These are phyloP conservation scores for Sclerotinia borealis DNA, from an alignment of 2,329 filamentous ascomycete species.

Conservation along the genomic window DNA sequence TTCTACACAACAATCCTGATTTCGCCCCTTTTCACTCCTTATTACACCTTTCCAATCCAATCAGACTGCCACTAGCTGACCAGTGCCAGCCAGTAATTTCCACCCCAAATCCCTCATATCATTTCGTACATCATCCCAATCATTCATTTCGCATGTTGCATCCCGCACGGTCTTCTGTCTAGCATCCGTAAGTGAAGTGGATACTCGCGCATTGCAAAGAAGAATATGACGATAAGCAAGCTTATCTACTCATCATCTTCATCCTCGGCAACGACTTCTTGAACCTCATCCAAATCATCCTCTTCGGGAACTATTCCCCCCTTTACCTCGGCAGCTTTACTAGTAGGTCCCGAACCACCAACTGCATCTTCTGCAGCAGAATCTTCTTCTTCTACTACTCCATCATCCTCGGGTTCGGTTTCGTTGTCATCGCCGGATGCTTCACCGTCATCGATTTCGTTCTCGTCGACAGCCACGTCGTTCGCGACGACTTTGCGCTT, in stretches of 20 bases:
- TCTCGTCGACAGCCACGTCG: not conserved
- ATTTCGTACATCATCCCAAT: not conserved
- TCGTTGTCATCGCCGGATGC: not conserved
- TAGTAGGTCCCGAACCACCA: constrained; percentile 13
- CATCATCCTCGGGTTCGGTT: not conserved
- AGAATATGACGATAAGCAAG: not conserved
- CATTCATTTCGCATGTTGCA: constrained; percentile 2
- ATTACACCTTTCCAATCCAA: not conserved
- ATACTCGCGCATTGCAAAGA: not conserved
- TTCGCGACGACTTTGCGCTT: constrained; percentile 24
- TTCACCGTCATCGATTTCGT: not conserved
- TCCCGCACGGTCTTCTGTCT: not conserved
- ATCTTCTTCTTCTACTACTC: constrained; percentile 15
- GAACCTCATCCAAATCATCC: constrained; percentile 16
- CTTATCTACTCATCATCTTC: constrained; percentile 17
- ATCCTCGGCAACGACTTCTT: constrained; percentile 11
- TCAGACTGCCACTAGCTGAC: not conserved
- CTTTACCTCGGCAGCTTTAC: constrained; percentile 13
- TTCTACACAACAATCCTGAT: not conserved
- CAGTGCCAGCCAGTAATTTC: not conserved
- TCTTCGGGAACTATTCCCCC: constrained; percentile 6
- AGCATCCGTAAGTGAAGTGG: not conserved
- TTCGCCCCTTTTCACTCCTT: not conserved
- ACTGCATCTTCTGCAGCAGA: constrained; percentile 13
- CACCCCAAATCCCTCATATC: not conserved